Percentiles rank a stretch among this genome's conserved stretches.
Evolutionary conservation across 2,329 filamentous ascomycete genomes (phyloP).

Genomic region (Cladophialophora yegresii): DNA sequence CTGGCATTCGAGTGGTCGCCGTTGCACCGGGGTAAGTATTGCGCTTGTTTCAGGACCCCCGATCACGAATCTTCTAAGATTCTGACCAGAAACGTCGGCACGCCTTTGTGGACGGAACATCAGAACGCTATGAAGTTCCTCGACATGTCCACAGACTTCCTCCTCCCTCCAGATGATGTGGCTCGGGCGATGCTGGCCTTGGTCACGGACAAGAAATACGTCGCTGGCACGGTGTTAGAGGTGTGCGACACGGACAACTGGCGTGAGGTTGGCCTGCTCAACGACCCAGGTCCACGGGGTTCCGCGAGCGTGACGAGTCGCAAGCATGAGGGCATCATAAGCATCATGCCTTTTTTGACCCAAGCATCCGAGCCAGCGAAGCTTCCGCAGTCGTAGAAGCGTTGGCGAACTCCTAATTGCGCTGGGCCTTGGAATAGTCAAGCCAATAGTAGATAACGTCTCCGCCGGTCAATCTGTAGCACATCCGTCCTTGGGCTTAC

Average conservation of each 20-base stretch:
- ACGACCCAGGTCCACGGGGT: slow-evolving; percentile 51
- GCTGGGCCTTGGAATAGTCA: too few relatives aligned
- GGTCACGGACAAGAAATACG: slow-evolving; percentile 51
- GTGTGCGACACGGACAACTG: slow-evolving; percentile 53
- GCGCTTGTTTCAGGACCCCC: too few relatives aligned
- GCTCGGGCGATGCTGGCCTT: slow-evolving; percentile 60
- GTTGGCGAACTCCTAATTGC: too few relatives aligned
- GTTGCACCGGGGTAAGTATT: slow-evolving; percentile 9
- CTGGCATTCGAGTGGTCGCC: slow-evolving; percentile 58
- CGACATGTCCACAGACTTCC: slow-evolving; percentile 51
- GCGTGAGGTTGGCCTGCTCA: slow-evolving; percentile 53
- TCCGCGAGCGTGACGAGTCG: slow-evolving; percentile 53
- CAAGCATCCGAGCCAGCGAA: too few relatives aligned
- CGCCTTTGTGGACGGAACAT: slow-evolving; percentile 63
- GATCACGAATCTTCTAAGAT: too few relatives aligned
- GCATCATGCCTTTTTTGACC: slow-evolving; percentile 40
- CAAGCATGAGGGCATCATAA: slow-evolving; percentile 44
- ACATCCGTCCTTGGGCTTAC: too few relatives aligned
- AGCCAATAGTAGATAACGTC: too few relatives aligned
- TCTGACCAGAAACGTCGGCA: slow-evolving; percentile 52
- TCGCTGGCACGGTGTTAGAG: slow-evolving; percentile 55
- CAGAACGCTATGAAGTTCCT: slow-evolving; percentile 60
- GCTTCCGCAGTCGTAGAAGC: too few relatives aligned
- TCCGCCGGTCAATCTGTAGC: too few relatives aligned
- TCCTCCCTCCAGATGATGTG: slow-evolving; percentile 62